These are phyloP conservation scores for Sugiyamaella chiloensis DNA, from an alignment of 805 yeast genomes.

Conservation along the genomic window DNA sequence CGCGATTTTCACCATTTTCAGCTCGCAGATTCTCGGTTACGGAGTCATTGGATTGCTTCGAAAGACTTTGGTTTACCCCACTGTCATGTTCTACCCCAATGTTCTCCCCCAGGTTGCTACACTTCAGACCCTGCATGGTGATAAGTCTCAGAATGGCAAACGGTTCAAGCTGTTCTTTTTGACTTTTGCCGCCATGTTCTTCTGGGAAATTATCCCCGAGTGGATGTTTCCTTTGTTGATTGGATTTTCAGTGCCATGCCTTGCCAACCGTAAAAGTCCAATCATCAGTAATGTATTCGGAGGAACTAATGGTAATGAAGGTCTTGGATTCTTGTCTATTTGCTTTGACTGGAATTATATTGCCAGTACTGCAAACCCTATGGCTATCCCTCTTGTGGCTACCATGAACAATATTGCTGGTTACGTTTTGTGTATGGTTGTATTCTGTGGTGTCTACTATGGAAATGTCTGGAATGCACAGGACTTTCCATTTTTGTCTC, in stretches of 20 bases:
- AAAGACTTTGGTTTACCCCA: slow-evolving; percentile 57
- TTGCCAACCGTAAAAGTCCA: slow-evolving; percentile 29
- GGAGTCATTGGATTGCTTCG: slow-evolving; percentile 63
- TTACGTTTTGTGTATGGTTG: slow-evolving; percentile 27
- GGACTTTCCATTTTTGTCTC: slow-evolving; percentile 36
- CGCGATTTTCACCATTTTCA: slow-evolving; percentile 33
- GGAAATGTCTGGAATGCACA: slow-evolving; percentile 35
- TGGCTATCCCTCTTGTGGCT: slow-evolving; percentile 32
- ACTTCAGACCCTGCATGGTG: slow-evolving; percentile 46
- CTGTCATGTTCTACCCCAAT: slow-evolving; percentile 63
- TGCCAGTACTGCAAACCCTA: slow-evolving; percentile 31
- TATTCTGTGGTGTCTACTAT: slow-evolving; percentile 32
- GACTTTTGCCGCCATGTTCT: slow-evolving; percentile 24
- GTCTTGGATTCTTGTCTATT: slow-evolving; percentile 31
- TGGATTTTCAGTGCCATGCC: slow-evolving; percentile 33
- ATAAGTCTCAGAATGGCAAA: slow-evolving; percentile 18
- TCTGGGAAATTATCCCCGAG: slow-evolving; percentile 35
- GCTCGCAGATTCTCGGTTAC: slow-evolving; percentile 61
- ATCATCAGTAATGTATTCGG: slow-evolving; percentile 34
- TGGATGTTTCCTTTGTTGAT: slow-evolving; percentile 33
- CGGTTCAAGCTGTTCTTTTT: slow-evolving; percentile 28
- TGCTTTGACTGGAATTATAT: slow-evolving; percentile 37
- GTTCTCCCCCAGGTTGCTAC: slow-evolving; percentile 56
- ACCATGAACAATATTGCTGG: slow-evolving; percentile 33
- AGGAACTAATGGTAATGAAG: slow-evolving; percentile 36